These are phyloP conservation scores for Vitellaria paradoxa DNA, from an alignment of 179 eudicot species.

Conservation along the genomic window DNA sequence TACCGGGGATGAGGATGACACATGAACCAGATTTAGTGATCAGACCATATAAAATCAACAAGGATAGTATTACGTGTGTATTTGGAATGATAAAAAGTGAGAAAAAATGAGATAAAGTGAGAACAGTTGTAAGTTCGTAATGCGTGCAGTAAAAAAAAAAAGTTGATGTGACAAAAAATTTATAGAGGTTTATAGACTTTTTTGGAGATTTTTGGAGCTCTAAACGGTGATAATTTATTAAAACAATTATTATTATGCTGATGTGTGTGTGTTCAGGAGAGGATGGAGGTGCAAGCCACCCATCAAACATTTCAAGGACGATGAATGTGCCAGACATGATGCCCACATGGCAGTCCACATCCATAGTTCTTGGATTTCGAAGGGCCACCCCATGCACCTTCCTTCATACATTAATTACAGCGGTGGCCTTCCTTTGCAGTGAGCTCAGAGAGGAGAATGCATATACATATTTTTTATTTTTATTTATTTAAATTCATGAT, in stretches of 20 bases:
- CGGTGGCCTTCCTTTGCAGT: not conserved
- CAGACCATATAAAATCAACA: not conserved
- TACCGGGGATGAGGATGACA: constrained; percentile 5
- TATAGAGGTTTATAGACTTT: too few relatives aligned
- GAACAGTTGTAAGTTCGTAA: too few relatives aligned
- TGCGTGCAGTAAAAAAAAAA: too few relatives aligned
- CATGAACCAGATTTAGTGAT: constrained; percentile 1
- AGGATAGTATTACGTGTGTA: too few relatives aligned
- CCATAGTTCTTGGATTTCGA: not conserved
- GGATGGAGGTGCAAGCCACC: not conserved
- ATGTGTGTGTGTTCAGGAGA: too few relatives aligned
- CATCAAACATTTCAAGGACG: not conserved
- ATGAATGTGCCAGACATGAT: constrained; percentile 15
- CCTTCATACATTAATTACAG: not conserved
- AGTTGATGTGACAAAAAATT: too few relatives aligned
- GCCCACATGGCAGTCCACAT: constrained; percentile 9
- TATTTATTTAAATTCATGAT: too few relatives aligned
- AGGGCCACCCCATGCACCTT: not conserved
- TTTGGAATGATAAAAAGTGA: too few relatives aligned
- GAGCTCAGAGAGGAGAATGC: not conserved
- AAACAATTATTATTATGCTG: not conserved
- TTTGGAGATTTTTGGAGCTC: too few relatives aligned
- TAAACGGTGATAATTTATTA: not conserved
- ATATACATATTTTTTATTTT: not conserved
- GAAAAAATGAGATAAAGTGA: too few relatives aligned